Evolutionary conservation across 2,329 filamentous ascomycete genomes (phyloP).

Genomic region (Trichoderma sp.): DNA sequence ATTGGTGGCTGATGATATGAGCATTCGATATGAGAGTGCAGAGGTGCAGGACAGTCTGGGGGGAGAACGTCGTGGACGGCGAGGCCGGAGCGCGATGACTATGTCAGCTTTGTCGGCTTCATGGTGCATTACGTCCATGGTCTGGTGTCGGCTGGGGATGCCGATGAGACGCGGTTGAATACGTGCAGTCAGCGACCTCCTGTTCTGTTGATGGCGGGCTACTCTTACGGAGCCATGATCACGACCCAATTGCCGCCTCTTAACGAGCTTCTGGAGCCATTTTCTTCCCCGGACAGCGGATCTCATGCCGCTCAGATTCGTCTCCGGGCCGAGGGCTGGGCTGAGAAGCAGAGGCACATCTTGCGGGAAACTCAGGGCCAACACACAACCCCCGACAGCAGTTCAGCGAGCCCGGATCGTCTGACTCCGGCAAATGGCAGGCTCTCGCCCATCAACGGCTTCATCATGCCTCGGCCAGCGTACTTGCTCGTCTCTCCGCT

Average conservation of each 20-base stretch:
- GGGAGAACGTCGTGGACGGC: constrained; percentile 87
- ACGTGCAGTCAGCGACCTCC: constrained; percentile 31
- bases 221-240: constrained; percentile 89
- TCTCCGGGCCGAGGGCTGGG: constrained; percentile 68
- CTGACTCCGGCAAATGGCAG: constrained; percentile 32
- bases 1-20: background rate
- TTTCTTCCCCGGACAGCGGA: constrained; percentile 55
- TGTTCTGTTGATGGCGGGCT: constrained; percentile 69
- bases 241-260: constrained; percentile 70
- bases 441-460: constrained; percentile 40
- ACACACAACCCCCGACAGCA: constrained; percentile 12
- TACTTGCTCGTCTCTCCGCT: constrained; percentile 72
- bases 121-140: constrained; percentile 71
- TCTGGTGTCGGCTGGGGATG: constrained; percentile 44
- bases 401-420: background rate
- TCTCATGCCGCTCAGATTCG: constrained; percentile 69
- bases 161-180: background rate
- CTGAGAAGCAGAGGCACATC: constrained; percentile 60
- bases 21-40: constrained; percentile 40
- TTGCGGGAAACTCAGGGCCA: constrained; percentile 42
- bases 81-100: constrained; percentile 79
- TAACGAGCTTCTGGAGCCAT: constrained; percentile 60
- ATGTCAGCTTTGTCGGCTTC: constrained; percentile 79
- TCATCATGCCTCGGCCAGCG: constrained; percentile 47
- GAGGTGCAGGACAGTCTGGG: constrained; percentile 73